A percentile compares a stretch with the other conserved stretches of the same genome.
Conservation (phyloP, 2,329 filamentous ascomycete genomes). For the Alternaria triticina region DNA sequence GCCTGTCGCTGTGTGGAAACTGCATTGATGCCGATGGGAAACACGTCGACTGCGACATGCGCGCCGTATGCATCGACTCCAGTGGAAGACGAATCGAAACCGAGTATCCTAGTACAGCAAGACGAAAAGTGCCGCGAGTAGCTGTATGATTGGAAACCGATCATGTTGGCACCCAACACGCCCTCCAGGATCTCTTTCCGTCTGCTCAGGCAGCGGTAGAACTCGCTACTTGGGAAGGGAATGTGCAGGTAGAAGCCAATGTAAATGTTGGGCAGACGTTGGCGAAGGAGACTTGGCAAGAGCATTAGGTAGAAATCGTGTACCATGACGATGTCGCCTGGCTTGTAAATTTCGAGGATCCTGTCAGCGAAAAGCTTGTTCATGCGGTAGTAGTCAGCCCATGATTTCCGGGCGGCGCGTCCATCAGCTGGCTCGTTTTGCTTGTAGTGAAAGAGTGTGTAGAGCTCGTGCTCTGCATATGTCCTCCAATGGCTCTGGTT, state of each 20-base stretch:
- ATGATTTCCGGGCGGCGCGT: slow-evolving; percentile 78
- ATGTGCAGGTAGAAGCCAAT: slow-evolving; percentile 94
- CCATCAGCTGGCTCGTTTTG: slow-evolving; percentile 90
- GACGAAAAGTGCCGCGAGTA: slow-evolving; percentile 95
- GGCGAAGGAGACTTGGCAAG: slow-evolving; percentile 85
- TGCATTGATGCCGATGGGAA: slow-evolving; percentile 95
- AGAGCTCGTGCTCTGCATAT: slow-evolving; percentile 90
- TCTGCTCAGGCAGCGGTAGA: slow-evolving; percentile 84
- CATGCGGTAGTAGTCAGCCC: slow-evolving; percentile 92
- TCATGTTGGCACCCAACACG: slow-evolving; percentile 86
- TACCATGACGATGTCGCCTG: slow-evolving; percentile 88
- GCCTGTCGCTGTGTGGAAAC: slow-evolving; percentile 76
- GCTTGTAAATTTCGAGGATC: slow-evolving; percentile 87
- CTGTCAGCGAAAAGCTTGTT: slow-evolving; percentile 91
- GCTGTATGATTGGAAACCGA: slow-evolving; percentile 94
- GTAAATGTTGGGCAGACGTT: slow-evolving; percentile 85
- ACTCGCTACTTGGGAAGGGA: slow-evolving; percentile 95
- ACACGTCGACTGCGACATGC: slow-evolving; percentile 89
- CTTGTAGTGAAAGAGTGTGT: slow-evolving; percentile 95
- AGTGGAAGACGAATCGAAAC: slow-evolving; percentile 84
- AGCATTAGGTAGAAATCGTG: slow-evolving; percentile 95
- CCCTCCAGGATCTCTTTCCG: slow-evolving; percentile 91
- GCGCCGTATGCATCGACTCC: slow-evolving; percentile 89
- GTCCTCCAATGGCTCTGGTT: slow-evolving; percentile 87
- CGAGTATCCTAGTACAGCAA: slow-evolving; percentile 88